Evolutionary conservation across 352 stramenopile species (phyloP).

Genomic region (Pilasporangium apinafurcum): DNA sequence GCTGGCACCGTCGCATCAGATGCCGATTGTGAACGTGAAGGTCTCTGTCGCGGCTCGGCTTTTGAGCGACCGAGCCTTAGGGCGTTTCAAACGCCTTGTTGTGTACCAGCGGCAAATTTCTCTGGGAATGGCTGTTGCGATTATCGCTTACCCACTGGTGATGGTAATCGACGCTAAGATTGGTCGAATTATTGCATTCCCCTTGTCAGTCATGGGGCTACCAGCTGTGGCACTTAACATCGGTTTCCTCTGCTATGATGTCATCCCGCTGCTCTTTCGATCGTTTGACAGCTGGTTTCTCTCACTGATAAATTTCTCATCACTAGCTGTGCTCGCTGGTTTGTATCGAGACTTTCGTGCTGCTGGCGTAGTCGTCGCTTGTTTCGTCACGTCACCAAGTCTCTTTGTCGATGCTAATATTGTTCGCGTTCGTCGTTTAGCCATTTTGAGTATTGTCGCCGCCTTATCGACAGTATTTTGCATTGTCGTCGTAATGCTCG

Average conservation of each 20-base stretch:
- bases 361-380: conserved; percentile 1
- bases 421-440: no score
- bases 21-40: conserved; percentile 9
- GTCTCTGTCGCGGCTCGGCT: conserved; percentile 8
- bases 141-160: conserved; percentile 2
- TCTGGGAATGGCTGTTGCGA: background rate
- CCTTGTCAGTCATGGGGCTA: background rate
- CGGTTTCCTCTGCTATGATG: conserved; percentile 7
- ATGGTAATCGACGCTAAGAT: background rate
- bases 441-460: conserved; percentile 3
- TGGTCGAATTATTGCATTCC: background rate
- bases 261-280: conserved; percentile 6
- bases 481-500: background rate
- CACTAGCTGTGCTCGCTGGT: background rate
- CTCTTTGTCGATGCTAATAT: conserved; percentile 10
- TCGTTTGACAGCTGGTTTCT: conserved; percentile 15
- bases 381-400: conserved; percentile 4
- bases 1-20: conserved; percentile 1
- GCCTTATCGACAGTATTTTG: background rate
- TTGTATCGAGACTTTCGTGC: conserved; percentile 7
- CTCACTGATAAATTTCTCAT: conserved; percentile 3
- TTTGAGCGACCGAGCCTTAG: background rate
- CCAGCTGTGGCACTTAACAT: background rate
- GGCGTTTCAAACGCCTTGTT: conserved; percentile 1
- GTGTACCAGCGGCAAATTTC: background rate